Percentiles rank a stretch among this genome's conserved stretches.
phyloP scores from a whole-genome alignment of 1,139 yeast species.

The Maudiozyma humilis region DNA sequence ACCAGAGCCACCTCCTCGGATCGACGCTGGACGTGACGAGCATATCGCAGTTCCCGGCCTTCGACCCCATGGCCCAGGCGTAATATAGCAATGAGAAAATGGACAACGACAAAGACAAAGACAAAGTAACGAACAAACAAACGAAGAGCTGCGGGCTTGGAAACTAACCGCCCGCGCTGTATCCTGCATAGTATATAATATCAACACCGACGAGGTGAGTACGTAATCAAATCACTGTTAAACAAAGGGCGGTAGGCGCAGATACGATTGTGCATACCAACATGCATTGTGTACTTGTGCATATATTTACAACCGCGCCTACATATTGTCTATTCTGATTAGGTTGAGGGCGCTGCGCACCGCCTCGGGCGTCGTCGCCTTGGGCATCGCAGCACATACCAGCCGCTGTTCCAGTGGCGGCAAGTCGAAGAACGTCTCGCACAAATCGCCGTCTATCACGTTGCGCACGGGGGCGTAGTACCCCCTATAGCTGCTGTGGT shows the following conservation, averaged over 20 bases:
- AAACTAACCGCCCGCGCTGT: too few species aligned
- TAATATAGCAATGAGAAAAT: not conserved
- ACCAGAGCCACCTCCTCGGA: constrained; percentile 17
- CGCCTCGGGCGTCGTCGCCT: constrained; percentile 10
- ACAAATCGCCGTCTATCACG: constrained; percentile 80
- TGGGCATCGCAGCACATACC: constrained; percentile 13
- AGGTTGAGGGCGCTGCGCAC: constrained; percentile 18
- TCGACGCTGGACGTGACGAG: constrained; percentile 19
- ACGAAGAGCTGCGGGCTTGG: too few species aligned
- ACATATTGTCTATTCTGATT: constrained; percentile 24
- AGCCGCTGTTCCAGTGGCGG: constrained; percentile 17
- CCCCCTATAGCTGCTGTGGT: constrained; percentile 61
- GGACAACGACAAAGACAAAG: constrained; percentile 3
- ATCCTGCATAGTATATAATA: too few species aligned
- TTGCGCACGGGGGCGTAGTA: constrained; percentile 70
- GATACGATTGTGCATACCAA: too few species aligned
- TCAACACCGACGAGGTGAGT: too few species aligned
- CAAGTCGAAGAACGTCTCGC: constrained; percentile 39
- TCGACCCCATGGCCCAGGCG: not conserved
- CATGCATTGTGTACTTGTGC: too few species aligned
- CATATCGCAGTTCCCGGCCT: constrained; percentile 11
- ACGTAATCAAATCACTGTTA: too few species aligned
- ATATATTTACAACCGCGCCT: too few species aligned
- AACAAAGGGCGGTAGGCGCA: too few species aligned
- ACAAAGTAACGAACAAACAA: not conserved